Base-by-base conservation (phyloP, 352 stramenopile species). In the Phytophthora idaei region DNA sequence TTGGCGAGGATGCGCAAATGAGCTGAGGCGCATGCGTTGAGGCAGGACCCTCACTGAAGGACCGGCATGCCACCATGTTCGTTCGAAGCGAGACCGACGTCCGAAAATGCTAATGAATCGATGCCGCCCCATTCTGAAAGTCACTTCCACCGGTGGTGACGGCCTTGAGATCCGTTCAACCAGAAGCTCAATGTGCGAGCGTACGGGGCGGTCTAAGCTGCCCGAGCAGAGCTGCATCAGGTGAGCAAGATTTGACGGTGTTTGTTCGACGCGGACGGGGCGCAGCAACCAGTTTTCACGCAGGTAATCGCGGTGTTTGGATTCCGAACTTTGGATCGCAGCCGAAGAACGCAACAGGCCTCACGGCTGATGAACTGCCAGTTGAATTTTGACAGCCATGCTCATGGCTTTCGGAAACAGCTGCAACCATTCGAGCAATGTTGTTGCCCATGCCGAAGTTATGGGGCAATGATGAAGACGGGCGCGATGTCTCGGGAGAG, bases 141-240 rank as follows among this genome's bases (percentile, higher is more conserved):
- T 28, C 48, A 59, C 12, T 62, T 61, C 51, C 50, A 42, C 41
- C 41, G 59, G 50, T 61, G 47, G 57, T 27, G 45, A 48, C 44
- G 60, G 46, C 60, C 61, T 62, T 68, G 52, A 67, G 60, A 57
- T 3, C 25, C 57, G 61, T 62, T 68, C 52, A 68, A 68, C 51
- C 21, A 51, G 54, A 62, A 67, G 46, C 48, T 64, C 61, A 64
- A 64, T 62, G 44, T 69, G 61, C 61, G 61, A 69, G 61, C 61
- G 61, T 64, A 69, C 61, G 47, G 52, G 45, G 61, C 45, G 61
- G 52, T 45, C 52, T 45, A 48, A 55, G 7, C 14, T 37, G 32
- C 6, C 32, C 6, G 32, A 37, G 36, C 36, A 42, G n/a, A 42
- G 2, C 28, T 56, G 45, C 61, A 64, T 69, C 54, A 64, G 39